Conservation (phyloP, 345 rosid species). For the Iberis pinnata region DNA sequence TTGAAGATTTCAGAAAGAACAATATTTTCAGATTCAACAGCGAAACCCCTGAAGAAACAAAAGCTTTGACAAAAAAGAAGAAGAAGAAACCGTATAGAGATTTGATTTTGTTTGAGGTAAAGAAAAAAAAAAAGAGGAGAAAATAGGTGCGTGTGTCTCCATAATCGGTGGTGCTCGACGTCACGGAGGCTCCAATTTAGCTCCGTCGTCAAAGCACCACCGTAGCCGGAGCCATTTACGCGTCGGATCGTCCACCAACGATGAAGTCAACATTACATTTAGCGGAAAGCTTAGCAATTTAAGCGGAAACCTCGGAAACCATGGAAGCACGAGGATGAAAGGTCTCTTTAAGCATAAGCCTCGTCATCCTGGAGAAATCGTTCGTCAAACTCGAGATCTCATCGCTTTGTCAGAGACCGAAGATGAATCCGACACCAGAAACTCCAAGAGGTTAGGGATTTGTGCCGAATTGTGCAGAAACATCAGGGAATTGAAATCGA, state of each 20-base stretch:
- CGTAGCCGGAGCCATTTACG: constrained; percentile 31
- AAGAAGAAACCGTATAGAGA: constrained; percentile 10
- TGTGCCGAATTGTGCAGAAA: constrained; percentile 52
- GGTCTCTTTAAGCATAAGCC: constrained; percentile 23
- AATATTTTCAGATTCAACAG: not conserved
- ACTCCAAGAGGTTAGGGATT: constrained; percentile 17
- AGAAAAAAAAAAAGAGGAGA: not conserved
- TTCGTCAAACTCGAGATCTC: constrained; percentile 23
- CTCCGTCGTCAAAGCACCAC: constrained; percentile 33
- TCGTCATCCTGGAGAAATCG: constrained; percentile 18
- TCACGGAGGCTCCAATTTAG: constrained; percentile 15
- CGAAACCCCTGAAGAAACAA: constrained; percentile 11
- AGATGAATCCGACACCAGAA: not conserved
- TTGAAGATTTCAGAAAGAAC: constrained; percentile 6
- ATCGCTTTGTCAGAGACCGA: constrained; percentile 9
- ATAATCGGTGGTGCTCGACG: constrained; percentile 26
- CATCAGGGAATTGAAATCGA: constrained; percentile 69
- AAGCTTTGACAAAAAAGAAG: too few species aligned
- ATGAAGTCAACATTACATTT: constrained; percentile 16
- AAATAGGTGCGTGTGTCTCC: constrained; percentile 37
- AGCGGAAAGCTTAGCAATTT: constrained; percentile 27
- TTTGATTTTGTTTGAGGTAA: too few species aligned
- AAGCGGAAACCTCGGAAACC: constrained; percentile 25
- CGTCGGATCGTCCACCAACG: constrained; percentile 28
- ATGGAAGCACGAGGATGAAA: constrained; percentile 27